These are phyloP conservation scores for Tillandsia leiboldiana DNA, from an alignment of 176 grass and related monocot species.

Conservation along the genomic window DNA sequence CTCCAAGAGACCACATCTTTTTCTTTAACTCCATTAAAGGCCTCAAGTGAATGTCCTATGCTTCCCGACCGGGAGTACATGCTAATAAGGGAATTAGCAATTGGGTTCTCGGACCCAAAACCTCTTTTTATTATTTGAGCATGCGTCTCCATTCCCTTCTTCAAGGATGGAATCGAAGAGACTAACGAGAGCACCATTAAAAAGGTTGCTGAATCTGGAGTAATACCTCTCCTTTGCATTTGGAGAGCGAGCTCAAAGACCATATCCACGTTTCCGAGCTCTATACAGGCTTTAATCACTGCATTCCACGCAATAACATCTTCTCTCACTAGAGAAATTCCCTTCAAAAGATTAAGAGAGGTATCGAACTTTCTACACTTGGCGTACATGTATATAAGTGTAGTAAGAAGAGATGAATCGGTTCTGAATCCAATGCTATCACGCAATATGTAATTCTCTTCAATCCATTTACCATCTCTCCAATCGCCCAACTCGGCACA, in stretches of 20 bases:
- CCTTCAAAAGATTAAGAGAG: conserved; percentile 38
- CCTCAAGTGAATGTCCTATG: conserved; percentile 31
- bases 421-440: conserved; percentile 22
- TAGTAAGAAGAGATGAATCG: conserved; percentile 41
- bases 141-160: conserved; percentile 48
- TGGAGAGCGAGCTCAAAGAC: conserved; percentile 34
- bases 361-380: conserved; percentile 43
- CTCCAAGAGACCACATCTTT: conserved; percentile 79
- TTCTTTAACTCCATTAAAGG: conserved; percentile 35
- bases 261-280: conserved; percentile 33
- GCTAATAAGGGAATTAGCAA: conserved; percentile 54
- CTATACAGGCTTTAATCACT: conserved; percentile 56
- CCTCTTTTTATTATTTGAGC: conserved; percentile 59
- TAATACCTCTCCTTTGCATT: conserved; percentile 46
- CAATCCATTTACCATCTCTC: conserved; percentile 48
- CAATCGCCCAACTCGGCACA: conserved; percentile 50
- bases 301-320: conserved; percentile 70
- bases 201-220: conserved; percentile 44
- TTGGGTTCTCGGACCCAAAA: conserved; percentile 32
- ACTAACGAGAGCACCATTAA: conserved; percentile 44
- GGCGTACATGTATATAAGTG: conserved; percentile 62
- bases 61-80: conserved; percentile 59
- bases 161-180: conserved; percentile 46
- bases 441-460: conserved; percentile 33
- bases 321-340: conserved; percentile 25